phyloP scores from a whole-genome alignment of 2,329 filamentous ascomycete species.

The Microsporum ferrugineum region DNA sequence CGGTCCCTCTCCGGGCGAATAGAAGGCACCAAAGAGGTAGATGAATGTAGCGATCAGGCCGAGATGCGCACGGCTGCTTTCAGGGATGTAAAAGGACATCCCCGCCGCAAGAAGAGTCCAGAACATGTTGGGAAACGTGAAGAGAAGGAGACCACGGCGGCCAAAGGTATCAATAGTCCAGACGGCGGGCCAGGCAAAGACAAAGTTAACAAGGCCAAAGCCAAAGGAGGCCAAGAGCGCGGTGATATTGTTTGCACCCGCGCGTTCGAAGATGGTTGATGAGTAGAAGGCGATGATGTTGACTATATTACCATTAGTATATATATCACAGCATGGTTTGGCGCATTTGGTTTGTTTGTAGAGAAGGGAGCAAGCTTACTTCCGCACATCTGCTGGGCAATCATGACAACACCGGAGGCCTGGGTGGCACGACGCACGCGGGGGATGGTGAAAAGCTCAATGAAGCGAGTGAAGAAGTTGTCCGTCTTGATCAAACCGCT shows the following conservation, averaged over 20 bases:
- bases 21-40: conserved; percentile 54
- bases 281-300: conserved; percentile 65
- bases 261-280: conserved; percentile 30
- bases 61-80: conserved; percentile 34
- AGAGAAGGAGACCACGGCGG: conserved; percentile 49
- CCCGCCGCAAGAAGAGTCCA: conserved; percentile 54
- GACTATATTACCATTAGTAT: conserved; percentile 27
- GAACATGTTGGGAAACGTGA: conserved; percentile 59
- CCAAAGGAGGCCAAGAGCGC: conserved; percentile 52
- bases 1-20: conserved; percentile 52
- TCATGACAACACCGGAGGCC: conserved; percentile 23
- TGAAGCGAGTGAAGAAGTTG: conserved; percentile 39
- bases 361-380: conserved; percentile 16
- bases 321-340: conserved; percentile 5
- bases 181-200: conserved; percentile 53
- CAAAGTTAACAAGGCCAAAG: conserved; percentile 51
- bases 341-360: too few relatives aligned
- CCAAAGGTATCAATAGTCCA: conserved; percentile 58
- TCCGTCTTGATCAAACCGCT: conserved; percentile 28
- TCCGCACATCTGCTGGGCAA: conserved; percentile 28
- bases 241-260: conserved; percentile 38
- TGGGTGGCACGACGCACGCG: conserved; percentile 22
- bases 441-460: conserved; percentile 24
- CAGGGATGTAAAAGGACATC: conserved; percentile 45
- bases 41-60: conserved; percentile 50